A percentile compares a stretch with the other conserved stretches of the same genome.
These are phyloP conservation scores for Linum usitatissimum DNA, from an alignment of 345 rosid genomes.

Conservation along the genomic window DNA sequence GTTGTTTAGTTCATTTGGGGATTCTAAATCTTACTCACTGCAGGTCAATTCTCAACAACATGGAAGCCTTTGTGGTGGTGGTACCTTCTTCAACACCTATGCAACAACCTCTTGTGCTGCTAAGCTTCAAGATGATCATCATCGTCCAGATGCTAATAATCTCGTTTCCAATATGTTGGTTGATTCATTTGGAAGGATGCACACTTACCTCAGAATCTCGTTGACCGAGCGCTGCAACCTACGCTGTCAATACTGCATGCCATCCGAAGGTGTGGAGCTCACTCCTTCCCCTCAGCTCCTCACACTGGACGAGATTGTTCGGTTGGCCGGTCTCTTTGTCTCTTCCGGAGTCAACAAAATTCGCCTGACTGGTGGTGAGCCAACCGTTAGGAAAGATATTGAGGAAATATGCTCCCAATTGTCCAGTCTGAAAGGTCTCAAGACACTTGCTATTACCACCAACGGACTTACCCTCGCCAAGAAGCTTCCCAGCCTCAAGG, in stretches of 20 bases:
- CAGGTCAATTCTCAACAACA: background rate
- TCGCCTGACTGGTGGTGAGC: slow-evolving; percentile 95
- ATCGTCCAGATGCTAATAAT: slow-evolving; percentile 7
- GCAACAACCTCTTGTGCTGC: slow-evolving; percentile 40
- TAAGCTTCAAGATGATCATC: slow-evolving; percentile 30
- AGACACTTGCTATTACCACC: slow-evolving; percentile 70
- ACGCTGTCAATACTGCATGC: slow-evolving; percentile 96
- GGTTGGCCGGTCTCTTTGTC: slow-evolving; percentile 64
- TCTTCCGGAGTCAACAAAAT: slow-evolving; percentile 79
- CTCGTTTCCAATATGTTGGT: slow-evolving; percentile 64
- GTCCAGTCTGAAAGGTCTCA: slow-evolving; percentile 70
- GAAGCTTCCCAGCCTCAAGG: slow-evolving; percentile 70
- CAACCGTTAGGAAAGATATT: slow-evolving; percentile 71
- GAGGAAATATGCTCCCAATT: slow-evolving; percentile 60
- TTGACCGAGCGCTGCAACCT: slow-evolving; percentile 87
- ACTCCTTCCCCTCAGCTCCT: slow-evolving; percentile 59
- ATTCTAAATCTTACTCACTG: background rate
- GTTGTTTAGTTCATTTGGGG: background rate
- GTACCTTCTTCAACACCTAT: slow-evolving; percentile 4
- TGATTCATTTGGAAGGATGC: slow-evolving; percentile 87
- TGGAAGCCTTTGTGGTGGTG: background rate
- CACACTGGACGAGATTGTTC: slow-evolving; percentile 51
- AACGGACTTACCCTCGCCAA: slow-evolving; percentile 80
- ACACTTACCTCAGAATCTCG: slow-evolving; percentile 80
- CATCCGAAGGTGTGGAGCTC: slow-evolving; percentile 79